phyloP scores from a whole-genome alignment of 306 rosid species.

The Notholithocarpus densiflorus region DNA sequence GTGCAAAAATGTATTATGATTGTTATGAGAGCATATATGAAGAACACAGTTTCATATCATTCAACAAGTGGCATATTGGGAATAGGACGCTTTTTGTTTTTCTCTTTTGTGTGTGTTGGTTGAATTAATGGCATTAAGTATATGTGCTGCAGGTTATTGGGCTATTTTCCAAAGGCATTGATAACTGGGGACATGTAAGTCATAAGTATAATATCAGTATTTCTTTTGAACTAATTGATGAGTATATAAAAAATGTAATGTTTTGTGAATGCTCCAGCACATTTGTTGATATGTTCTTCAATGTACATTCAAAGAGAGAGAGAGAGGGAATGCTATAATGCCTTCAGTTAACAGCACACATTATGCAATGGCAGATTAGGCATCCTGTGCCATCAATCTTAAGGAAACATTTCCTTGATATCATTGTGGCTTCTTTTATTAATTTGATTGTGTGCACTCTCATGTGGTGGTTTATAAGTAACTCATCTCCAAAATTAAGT shows the following conservation, averaged over 20 bases:
- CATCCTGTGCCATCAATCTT: background rate
- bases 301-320: background rate
- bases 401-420: background rate
- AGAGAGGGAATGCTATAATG: background rate
- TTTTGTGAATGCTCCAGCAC: background rate
- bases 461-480: background rate
- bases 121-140: slow-evolving; percentile 10
- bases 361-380: background rate
- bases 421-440: background rate
- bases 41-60: background rate
- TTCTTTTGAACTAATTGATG: background rate
- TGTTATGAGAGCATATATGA: background rate
- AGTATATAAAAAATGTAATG: background rate
- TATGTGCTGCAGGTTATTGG: slow-evolving; percentile 67
- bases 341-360: background rate
- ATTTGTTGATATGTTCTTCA: background rate
- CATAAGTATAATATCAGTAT: slow-evolving; percentile 41
- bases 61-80: background rate
- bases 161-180: slow-evolving; percentile 65
- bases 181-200: slow-evolving; percentile 97
- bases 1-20: background rate
- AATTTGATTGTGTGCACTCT: background rate
- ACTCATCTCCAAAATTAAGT: background rate
- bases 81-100: background rate
- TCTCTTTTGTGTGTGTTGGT: background rate